A percentile compares a stretch with the other conserved stretches of the same genome.
phyloP scores from a whole-genome alignment of 1,139 yeast genomes.

The Yamadazyma dushanensis region DNA sequence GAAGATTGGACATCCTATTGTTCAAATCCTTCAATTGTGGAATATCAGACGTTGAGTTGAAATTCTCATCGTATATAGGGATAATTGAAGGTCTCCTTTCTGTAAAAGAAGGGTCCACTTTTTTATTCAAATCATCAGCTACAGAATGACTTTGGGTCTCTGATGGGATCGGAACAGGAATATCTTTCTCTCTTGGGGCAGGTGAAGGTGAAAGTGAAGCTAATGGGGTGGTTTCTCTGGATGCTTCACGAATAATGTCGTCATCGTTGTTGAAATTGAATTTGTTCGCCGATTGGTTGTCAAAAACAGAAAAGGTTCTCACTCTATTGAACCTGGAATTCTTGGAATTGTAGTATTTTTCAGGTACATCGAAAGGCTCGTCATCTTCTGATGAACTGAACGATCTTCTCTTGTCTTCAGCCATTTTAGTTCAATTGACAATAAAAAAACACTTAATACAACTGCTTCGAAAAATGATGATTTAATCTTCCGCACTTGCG shows the following conservation, averaged over 20 bases:
- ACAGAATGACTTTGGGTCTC: neutral
- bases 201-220: slow-evolving; percentile 14
- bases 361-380: slow-evolving; percentile 70
- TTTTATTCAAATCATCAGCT: neutral
- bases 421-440: too few species aligned
- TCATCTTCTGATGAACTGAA: slow-evolving; percentile 35
- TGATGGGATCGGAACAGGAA: neutral
- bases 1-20: slow-evolving; percentile 13
- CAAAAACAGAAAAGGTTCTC: slow-evolving; percentile 53
- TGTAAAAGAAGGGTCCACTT: neutral
- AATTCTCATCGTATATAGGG: slow-evolving; percentile 28
- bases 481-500: too few species aligned
- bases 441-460: neutral
- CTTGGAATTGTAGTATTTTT: slow-evolving; percentile 55
- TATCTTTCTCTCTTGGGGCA: slow-evolving; percentile 6
- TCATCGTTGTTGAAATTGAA: slow-evolving; percentile 9
- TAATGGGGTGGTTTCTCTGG: slow-evolving; percentile 16
- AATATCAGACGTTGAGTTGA: slow-evolving; percentile 16
- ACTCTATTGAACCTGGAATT: slow-evolving; percentile 42
- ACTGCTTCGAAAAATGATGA: neutral
- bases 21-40: slow-evolving; percentile 6
- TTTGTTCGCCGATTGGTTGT: slow-evolving; percentile 14
- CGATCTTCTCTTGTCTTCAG: slow-evolving; percentile 6
- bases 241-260: slow-evolving; percentile 11
- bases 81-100: slow-evolving; percentile 33